Evolutionary conservation across 1,284 basidiomycete species (phyloP).

Genomic region (Sutorius eximius): DNA sequence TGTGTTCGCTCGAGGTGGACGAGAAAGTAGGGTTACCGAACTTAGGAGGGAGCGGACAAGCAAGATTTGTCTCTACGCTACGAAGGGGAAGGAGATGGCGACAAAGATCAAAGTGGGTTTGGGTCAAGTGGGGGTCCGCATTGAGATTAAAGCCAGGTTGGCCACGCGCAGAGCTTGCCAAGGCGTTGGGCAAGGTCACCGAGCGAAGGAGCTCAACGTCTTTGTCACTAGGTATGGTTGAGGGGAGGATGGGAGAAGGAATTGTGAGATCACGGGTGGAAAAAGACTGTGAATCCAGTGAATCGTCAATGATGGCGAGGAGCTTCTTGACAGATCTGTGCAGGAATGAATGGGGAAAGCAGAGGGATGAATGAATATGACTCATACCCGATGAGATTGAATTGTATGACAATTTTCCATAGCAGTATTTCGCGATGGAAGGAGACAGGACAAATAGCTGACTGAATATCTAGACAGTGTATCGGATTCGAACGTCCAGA

Average conservation of each 20-base stretch:
- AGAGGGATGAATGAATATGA: too few species aligned
- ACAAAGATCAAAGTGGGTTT: slow-evolving; percentile 32
- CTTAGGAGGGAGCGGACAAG: slow-evolving; percentile 43
- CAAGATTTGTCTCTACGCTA: slow-evolving; percentile 55
- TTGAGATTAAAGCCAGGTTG: background rate
- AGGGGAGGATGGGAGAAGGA: background rate
- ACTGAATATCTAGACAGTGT: slow-evolving; percentile 55
- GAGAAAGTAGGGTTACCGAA: slow-evolving; percentile 4
- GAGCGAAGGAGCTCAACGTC: background rate
- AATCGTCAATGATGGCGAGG: slow-evolving; percentile 49
- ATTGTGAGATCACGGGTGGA: background rate
- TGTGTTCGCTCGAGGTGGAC: background rate
- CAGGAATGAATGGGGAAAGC: slow-evolving; percentile 8
- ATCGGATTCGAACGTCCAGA: background rate
- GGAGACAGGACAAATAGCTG: slow-evolving; percentile 60
- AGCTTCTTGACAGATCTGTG: slow-evolving; percentile 54
- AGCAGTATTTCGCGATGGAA: slow-evolving; percentile 56
- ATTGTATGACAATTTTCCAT: slow-evolving; percentile 66
- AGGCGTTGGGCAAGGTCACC: background rate
- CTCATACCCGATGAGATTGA: slow-evolving; percentile 64
- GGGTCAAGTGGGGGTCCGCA: slow-evolving; percentile 21
- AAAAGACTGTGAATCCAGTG: slow-evolving; percentile 39
- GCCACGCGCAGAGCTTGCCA: too few species aligned
- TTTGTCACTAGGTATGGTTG: background rate
- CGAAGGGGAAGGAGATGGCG: slow-evolving; percentile 60